phyloP scores from a whole-genome alignment of 495 filamentous ascomycete species.

The Talaromyces trachyspermus region DNA sequence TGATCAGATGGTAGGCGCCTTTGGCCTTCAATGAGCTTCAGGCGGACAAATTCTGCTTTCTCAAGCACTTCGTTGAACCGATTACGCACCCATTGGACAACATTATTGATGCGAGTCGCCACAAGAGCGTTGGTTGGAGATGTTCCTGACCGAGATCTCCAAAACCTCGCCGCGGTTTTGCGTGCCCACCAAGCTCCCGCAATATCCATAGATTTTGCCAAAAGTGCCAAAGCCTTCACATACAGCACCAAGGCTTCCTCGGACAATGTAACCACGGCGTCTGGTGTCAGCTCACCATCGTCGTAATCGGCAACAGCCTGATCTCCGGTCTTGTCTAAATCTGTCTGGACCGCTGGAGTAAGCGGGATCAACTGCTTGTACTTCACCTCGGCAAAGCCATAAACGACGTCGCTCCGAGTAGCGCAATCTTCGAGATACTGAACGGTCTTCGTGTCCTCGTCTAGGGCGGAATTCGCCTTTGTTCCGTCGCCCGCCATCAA shows the following conservation, averaged over 20 bases:
- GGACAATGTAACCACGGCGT: constrained; percentile 77
- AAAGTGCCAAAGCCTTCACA: constrained; percentile 81
- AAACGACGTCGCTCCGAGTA: constrained; percentile 88
- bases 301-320: constrained; percentile 19
- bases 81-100: constrained; percentile 88
- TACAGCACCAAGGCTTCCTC: constrained; percentile 96
- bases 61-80: constrained; percentile 96
- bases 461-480: constrained; percentile 49
- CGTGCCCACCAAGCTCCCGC: constrained; percentile 87
- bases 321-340: constrained; percentile 37
- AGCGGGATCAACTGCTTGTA: constrained; percentile 91
- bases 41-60: constrained; percentile 84
- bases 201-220: constrained; percentile 95
- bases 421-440: constrained; percentile 85
- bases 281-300: constrained; percentile 59
- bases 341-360: constrained; percentile 60
- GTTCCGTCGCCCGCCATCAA: constrained; percentile 59
- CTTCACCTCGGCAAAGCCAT: constrained; percentile 95
- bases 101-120: constrained; percentile 76
- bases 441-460: constrained; percentile 75
- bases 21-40: constrained; percentile 83
- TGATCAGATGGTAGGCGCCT: constrained; percentile 77
- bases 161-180: constrained; percentile 61
- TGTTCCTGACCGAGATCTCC: constrained; percentile 34
- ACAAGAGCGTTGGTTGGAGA: constrained; percentile 43